Percentiles rank a stretch among this genome's conserved stretches.
phyloP scores from a whole-genome alignment of 2,329 filamentous ascomycete species.

The Aspergillus luchuensis region DNA sequence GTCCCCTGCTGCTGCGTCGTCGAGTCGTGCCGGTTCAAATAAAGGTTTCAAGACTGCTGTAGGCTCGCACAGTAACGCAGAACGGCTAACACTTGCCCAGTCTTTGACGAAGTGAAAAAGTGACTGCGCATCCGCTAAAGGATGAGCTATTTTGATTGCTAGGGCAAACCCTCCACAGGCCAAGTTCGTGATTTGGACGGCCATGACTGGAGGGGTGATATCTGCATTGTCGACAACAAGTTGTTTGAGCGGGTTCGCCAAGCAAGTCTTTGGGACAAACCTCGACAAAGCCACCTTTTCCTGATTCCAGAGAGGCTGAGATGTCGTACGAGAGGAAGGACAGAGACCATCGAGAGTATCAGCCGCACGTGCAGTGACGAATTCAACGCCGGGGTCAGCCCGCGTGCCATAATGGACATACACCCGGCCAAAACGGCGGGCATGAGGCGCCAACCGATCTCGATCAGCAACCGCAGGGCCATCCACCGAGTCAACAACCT shows the following conservation, averaged over 20 bases:
- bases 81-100: conserved; percentile 42
- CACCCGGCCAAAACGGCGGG: conserved; percentile 35
- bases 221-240: conserved; percentile 37
- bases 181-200: conserved; percentile 47
- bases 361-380: conserved; percentile 32
- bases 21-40: conserved; percentile 47
- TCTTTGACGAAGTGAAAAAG: conserved; percentile 48
- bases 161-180: conserved; percentile 47
- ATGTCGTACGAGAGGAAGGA: conserved; percentile 26
- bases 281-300: neutral
- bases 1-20: conserved; percentile 31
- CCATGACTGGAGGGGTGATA: conserved; percentile 35
- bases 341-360: conserved; percentile 24
- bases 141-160: conserved; percentile 48
- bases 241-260: conserved; percentile 25
- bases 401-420: conserved; percentile 36
- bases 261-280: conserved; percentile 4
- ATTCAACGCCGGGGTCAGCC: conserved; percentile 48
- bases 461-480: neutral
- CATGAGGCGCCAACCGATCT: neutral
- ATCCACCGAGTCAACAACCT: conserved; percentile 15
- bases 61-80: neutral
- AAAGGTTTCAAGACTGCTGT: conserved; percentile 26
- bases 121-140: conserved; percentile 49
- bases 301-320: conserved; percentile 18